Evolutionary conservation across 176 grass and related monocot genomes (phyloP).

Genomic region (Ampelocalamus luodianensis): DNA sequence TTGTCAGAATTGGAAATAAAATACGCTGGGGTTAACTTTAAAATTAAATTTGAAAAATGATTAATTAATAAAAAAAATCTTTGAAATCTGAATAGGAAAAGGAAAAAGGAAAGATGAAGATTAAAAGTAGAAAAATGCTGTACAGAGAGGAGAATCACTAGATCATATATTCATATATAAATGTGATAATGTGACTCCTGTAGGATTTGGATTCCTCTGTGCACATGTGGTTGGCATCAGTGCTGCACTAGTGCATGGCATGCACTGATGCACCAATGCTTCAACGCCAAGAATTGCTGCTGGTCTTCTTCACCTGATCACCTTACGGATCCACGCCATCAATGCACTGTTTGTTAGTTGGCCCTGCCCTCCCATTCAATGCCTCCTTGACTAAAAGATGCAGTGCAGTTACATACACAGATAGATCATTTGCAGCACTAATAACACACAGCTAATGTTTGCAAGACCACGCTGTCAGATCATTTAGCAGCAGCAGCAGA

Average conservation of each 20-base stretch:
- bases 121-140: not conserved
- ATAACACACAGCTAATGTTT: slow-evolving; percentile 21
- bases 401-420: not conserved
- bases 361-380: slow-evolving; percentile 13
- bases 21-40: too few relatives aligned
- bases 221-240: not conserved
- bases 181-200: not conserved
- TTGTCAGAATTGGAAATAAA: too few relatives aligned
- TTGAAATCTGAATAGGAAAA: not conserved
- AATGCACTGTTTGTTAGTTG: slow-evolving; percentile 47
- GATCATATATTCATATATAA: not conserved
- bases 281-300: slow-evolving; percentile 31
- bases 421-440: slow-evolving; percentile 5
- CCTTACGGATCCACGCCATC: slow-evolving; percentile 35
- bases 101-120: not conserved
- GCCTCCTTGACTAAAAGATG: slow-evolving; percentile 28
- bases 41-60: too few relatives aligned
- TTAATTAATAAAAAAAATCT: too few relatives aligned
- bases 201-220: not conserved
- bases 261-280: slow-evolving; percentile 28
- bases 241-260: slow-evolving; percentile 7
- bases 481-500: slow-evolving; percentile 9
- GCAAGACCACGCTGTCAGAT: not conserved
- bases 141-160: not conserved
- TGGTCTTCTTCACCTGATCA: slow-evolving; percentile 18